Conservation (phyloP, 805 yeast genomes). For the Wickerhamomyces sydowiorum region DNA sequence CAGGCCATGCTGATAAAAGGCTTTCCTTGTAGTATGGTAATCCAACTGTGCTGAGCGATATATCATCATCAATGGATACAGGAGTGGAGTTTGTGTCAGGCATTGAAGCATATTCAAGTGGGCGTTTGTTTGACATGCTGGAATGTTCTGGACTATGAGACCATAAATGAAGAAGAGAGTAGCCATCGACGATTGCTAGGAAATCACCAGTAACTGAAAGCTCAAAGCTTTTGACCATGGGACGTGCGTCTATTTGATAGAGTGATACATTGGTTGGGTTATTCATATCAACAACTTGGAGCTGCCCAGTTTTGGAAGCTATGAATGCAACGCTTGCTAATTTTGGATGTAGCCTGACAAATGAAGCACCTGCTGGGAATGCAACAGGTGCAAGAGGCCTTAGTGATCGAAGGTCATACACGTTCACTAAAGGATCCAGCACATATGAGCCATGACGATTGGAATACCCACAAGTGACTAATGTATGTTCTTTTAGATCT, state of each 20-base stretch:
- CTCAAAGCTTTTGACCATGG: slow-evolving; percentile 25
- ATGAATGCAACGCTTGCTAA: slow-evolving; percentile 71
- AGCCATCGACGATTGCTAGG: slow-evolving; percentile 58
- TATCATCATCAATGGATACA: slow-evolving; percentile 34
- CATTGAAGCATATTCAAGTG: slow-evolving; percentile 53
- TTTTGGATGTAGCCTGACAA: slow-evolving; percentile 81
- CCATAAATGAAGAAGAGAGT: slow-evolving; percentile 51
- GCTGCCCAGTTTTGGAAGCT: slow-evolving; percentile 71
- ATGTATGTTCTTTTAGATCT: slow-evolving; percentile 56
- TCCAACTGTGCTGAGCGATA: slow-evolving; percentile 70
- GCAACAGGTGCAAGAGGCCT: slow-evolving; percentile 73
- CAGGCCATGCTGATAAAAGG: slow-evolving; percentile 77
- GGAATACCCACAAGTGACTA: slow-evolving; percentile 80
- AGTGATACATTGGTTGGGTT: slow-evolving; percentile 66
- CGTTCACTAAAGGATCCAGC: slow-evolving; percentile 77
- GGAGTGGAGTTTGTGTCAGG: slow-evolving; percentile 28
- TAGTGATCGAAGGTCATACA: slow-evolving; percentile 73
- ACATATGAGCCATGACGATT: slow-evolving; percentile 50
- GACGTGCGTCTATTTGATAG: slow-evolving; percentile 58
- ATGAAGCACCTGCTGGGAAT: slow-evolving; percentile 85
- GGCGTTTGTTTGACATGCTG: slow-evolving; percentile 35
- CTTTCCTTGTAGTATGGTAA: slow-evolving; percentile 80
- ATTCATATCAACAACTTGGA: slow-evolving; percentile 78
- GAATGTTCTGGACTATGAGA: slow-evolving; percentile 40
- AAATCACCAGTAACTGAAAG: slow-evolving; percentile 64